Conservation (phyloP, 805 yeast species). For the Ogataea pini region DNA sequence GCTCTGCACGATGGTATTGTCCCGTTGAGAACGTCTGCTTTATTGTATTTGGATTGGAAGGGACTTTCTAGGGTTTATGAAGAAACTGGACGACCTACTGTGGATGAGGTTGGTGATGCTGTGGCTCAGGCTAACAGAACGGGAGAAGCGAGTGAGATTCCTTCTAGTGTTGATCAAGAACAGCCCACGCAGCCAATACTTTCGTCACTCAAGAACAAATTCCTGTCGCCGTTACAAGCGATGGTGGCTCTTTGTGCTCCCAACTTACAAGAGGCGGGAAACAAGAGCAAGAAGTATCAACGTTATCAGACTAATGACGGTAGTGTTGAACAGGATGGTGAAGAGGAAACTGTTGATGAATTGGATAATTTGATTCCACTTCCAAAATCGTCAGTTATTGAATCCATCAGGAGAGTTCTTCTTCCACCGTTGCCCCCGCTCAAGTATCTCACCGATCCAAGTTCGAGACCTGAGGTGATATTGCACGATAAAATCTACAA, state of each 20-base stretch:
- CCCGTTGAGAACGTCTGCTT: conserved; percentile 86
- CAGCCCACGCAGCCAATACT: conserved; percentile 8
- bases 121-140: neutral
- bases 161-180: conserved; percentile 25
- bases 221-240: conserved; percentile 44
- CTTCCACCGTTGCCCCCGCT: conserved; percentile 79
- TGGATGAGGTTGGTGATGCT: too few species aligned
- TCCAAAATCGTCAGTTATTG: conserved; percentile 75
- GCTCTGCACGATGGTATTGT: conserved; percentile 93
- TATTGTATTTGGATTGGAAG: conserved; percentile 82
- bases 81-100: neutral
- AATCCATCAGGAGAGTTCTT: conserved; percentile 74
- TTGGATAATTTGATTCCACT: conserved; percentile 32
- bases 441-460: conserved; percentile 68
- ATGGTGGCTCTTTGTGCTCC: conserved; percentile 47
- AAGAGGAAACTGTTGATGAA: conserved; percentile 16
- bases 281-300: conserved; percentile 25
- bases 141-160: conserved; percentile 33
- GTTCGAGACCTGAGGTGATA: conserved; percentile 57
- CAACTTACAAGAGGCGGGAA: conserved; percentile 22
- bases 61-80: conserved; percentile 57
- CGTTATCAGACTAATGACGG: conserved; percentile 33
- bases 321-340: conserved; percentile 6
- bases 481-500: conserved; percentile 82
- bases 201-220: conserved; percentile 24